Base-by-base conservation (phyloP, 345 rosid genomes). In the Salix purpurea region DNA sequence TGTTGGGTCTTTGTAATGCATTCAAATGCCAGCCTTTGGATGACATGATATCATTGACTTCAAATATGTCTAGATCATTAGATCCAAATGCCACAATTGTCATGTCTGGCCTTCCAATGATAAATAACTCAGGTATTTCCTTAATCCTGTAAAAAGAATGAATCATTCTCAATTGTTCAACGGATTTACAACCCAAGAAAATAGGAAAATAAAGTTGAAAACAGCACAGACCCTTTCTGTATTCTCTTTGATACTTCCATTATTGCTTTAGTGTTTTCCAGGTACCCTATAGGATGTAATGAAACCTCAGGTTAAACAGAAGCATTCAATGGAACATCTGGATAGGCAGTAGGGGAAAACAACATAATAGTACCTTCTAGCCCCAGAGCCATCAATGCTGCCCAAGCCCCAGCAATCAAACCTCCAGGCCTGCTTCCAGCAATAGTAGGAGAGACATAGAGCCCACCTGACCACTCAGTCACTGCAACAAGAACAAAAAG, bases 371-470 rank as follows among this genome's bases (percentile, higher is more conserved):
- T 54, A 90, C 98, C 99, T 90, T 93, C 88, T 76, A 81, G 87
- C 28, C 99, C 97, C 18, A 91, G 85, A 66, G 96, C 89, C 86
- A 91, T 89, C 93, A 93, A 86, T 81, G 98, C 96, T 12, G 96
- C 94, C 99, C 97, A 93, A 78, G 98, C 97, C 71, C 98, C 92
- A 54, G 96, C 98, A 85, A 96, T 91, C 80, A 92, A 75, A 79
- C 89, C 79, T 54, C 98, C 96, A 65, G 99, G 99, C 81, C 96
- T 85, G 84, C 99, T 96, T 83, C 99, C 97, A 71, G 99, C 98
- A 61, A 90, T 83, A 37, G 96, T 93, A 74, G 97, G 99, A 71
- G 97, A 93, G 48, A 96, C 83, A 79, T 92, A 96, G 30, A 96
- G 88, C 77, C 99, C 97, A 78, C 96, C 99, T 46, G 98, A 89